Evolutionary conservation across 352 stramenopile species (phyloP), one percentile per base, ranked within the genome.

Genomic region (Globisporangium cystogenes): DNA sequence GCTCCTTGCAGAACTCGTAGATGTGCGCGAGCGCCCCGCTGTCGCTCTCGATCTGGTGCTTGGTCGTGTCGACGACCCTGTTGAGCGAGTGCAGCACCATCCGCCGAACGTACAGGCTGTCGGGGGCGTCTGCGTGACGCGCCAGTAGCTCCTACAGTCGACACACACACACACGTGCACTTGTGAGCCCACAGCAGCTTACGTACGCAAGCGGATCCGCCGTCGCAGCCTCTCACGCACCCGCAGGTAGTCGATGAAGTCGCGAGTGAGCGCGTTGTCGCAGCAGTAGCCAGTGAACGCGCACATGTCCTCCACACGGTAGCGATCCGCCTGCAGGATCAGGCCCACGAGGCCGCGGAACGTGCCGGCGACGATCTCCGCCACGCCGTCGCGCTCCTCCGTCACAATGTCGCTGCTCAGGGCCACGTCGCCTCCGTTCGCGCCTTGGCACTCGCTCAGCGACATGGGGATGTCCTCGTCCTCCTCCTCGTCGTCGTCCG

Each of bases 41-140:
- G 57, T 90, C 63, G 21, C 78, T 71, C 50, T 85, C 65, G n/a
- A 89, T 70, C 29, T 72, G 76, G 39, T 91, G 76, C 60, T 90
- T 82, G 40, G 93, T 64, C 42, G 76, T 88, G 50, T 90, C 67
- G 15, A 91, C 79, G 46, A 92, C 68, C 50, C 74, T 74, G 67
- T 93, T 74, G 3, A 95, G 60, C n/a, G 74, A 76, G 41, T 86
- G 76, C 7, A 94, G 65, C 27, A 87, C 68, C 63, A 94, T 82
- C 0, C 84, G 79, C 18, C 80, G 74, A 26, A 87, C 74, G 42
- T 87, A 90, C 36, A 80, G 60, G 0, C 64, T 42, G 39, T 71
- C 54, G 12, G 60, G 60, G 23, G 57, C 53, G 11, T 51, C 49
- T 0, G 61, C 57, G 51, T 67, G 62, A 26, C 55, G 60, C 7